Conservation (phyloP, 345 rosid species). For the Rhodamnia rubescens region DNA sequence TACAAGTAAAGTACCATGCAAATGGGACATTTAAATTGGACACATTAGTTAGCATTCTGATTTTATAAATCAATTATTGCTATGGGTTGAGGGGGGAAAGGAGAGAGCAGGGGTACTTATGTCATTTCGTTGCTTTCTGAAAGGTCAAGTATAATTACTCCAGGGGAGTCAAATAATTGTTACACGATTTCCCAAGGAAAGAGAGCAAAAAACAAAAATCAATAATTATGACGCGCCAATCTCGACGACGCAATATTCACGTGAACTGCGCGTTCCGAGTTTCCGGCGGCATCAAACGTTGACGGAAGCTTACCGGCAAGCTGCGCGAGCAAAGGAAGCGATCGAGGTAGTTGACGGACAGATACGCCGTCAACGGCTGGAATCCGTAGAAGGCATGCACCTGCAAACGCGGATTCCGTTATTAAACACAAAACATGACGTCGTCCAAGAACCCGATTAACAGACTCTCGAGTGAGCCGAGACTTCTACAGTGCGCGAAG, state of each 20-base stretch:
- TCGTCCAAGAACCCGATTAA: background rate
- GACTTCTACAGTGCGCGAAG: background rate
- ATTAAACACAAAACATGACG: slow-evolving; percentile 6
- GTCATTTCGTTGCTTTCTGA: background rate
- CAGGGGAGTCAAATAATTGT: slow-evolving; percentile 7
- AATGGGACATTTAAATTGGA: background rate
- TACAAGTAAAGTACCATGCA: background rate
- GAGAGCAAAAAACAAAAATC: background rate
- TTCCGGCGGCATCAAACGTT: background rate
- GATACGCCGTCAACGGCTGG: slow-evolving; percentile 90
- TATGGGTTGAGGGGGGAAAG: background rate
- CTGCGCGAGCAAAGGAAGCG: slow-evolving; percentile 68
- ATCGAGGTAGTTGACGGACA: slow-evolving; percentile 91
- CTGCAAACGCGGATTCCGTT: slow-evolving; percentile 10
- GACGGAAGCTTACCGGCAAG: slow-evolving; percentile 51
- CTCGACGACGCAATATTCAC: background rate
- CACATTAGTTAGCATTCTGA: background rate
- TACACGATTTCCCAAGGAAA: background rate
- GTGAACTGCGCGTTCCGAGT: background rate
- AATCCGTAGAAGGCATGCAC: slow-evolving; percentile 62
- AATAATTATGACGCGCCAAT: background rate
- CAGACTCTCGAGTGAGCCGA: background rate
- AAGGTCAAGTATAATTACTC: slow-evolving; percentile 28
- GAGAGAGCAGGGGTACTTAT: background rate
- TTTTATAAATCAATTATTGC: background rate